Evolutionary conservation across 805 yeast genomes (phyloP), one percentile per base, ranked within the genome.

Genomic region (Saccharomycopsis javanensis): DNA sequence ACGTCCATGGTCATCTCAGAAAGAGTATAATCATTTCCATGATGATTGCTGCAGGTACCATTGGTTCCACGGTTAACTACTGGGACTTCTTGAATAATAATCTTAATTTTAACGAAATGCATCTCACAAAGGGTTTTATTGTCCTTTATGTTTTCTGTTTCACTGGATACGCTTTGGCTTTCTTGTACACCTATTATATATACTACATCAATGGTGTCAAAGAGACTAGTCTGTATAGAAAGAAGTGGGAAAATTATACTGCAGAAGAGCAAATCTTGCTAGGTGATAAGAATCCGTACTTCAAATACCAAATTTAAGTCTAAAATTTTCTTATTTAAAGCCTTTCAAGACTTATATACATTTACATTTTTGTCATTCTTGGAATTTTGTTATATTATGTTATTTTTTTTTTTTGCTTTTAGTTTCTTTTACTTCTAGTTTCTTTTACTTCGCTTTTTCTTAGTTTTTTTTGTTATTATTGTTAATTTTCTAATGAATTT

Each of bases 21-120:
- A 80, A 81, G 57, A 74, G 79, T 52, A 78, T 79, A 5, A 81
- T 79, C 6, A 73, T 83, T 7, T 83, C 81, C 1, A 77, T 78
- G 73, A 82, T 80, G 64, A 79, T 84, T 64, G 87, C 88, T 1
- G 82, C 84, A 63, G 89, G 88, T 53, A 83, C 84, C 67, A 81
- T 81, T 64, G 88, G 88, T 51, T 38, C 48, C 4, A 38, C 48
- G 4, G 48, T 38, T 8, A 38, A 38, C 25, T 38, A 38, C 11
- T 88, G 88, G 58, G 81, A 83, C 64, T 75, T 82, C n/a, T 37
- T 38, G 16, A 23, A 31, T n/a, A 30, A 37, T 33, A 37, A 16
- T 18, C 48, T 38, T 5, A 38, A 18, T 38, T 3, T 31, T n/a
- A 38, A 38, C 27, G 48, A 16, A 18, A 38, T 38, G 48, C 48